phyloP scores from a whole-genome alignment of 2,329 filamentous ascomycete species.

The Cercospora sp. region DNA sequence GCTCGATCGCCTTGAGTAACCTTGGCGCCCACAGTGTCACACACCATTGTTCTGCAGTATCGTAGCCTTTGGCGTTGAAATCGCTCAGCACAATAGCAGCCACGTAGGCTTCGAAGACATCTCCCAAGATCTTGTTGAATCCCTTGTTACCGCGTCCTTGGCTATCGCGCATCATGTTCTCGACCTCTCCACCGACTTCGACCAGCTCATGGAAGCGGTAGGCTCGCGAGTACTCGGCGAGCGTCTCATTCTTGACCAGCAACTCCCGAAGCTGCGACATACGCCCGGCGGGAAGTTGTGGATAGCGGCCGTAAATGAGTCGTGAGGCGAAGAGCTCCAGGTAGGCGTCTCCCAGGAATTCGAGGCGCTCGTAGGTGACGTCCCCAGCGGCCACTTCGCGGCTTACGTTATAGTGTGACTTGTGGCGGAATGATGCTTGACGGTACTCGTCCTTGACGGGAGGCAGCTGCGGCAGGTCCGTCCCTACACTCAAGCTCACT shows the following conservation, averaged over 20 bases:
- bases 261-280: conserved; percentile 75
- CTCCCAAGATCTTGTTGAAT: conserved; percentile 72
- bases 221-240: conserved; percentile 65
- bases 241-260: conserved; percentile 76
- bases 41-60: conserved; percentile 67
- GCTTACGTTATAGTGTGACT: conserved; percentile 29
- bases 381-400: conserved; percentile 29
- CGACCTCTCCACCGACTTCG: conserved; percentile 45
- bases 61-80: conserved; percentile 58
- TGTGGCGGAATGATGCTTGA: conserved; percentile 38
- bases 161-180: conserved; percentile 24
- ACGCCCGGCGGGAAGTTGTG: conserved; percentile 63
- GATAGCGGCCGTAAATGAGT: conserved; percentile 73
- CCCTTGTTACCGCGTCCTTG: conserved; percentile 51
- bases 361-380: conserved; percentile 73
- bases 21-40: conserved; percentile 70
- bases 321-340: conserved; percentile 74
- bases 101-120: conserved; percentile 89
- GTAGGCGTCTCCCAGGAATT: conserved; percentile 87
- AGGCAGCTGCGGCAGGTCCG: conserved; percentile 35
- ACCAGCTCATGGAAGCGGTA: conserved; percentile 71
- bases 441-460: conserved; percentile 29
- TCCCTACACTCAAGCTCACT: conserved; percentile 14
- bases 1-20: conserved; percentile 41
- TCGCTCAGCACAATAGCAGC: conserved; percentile 74